Conservation (phyloP, 768 basidiomycete genomes). For the Mrakia frigida region DNA sequence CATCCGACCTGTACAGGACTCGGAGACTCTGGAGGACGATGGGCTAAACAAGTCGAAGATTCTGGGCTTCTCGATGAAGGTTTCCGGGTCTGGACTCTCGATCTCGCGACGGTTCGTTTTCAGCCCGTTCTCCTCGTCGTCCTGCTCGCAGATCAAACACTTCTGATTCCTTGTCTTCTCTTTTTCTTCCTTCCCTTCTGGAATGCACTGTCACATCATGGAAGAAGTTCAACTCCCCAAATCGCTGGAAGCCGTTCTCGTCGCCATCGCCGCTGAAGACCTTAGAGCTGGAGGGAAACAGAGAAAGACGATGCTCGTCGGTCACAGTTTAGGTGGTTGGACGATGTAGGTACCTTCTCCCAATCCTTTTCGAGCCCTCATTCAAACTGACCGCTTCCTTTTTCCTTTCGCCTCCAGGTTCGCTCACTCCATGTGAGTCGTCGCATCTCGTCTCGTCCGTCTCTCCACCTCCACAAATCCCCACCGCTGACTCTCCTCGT, state of each 20-base stretch:
- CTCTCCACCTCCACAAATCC: background rate
- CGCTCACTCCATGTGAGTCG: background rate
- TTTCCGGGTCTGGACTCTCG: slow-evolving; percentile 40
- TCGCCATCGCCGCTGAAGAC: slow-evolving; percentile 41
- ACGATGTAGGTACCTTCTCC: slow-evolving; percentile 30
- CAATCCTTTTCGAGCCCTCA: no score
- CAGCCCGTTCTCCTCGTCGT: background rate
- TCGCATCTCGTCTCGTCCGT: background rate
- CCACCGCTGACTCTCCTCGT: background rate
- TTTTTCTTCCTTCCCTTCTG: no score
- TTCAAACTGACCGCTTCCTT: no score
- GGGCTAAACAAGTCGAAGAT: slow-evolving; percentile 40
- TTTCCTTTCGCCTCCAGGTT: no score
- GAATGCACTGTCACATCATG: slow-evolving; percentile 42
- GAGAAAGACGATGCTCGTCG: slow-evolving; percentile 36
- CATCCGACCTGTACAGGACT: slow-evolving; percentile 8
- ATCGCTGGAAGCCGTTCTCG: slow-evolving; percentile 42
- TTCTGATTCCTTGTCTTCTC: no score
- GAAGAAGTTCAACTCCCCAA: slow-evolving; percentile 40
- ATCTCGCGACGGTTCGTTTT: slow-evolving; percentile 44
- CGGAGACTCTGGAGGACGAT: slow-evolving; percentile 37
- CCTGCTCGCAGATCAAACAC: no score
- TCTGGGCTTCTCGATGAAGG: slow-evolving; percentile 42
- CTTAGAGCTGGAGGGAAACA: slow-evolving; percentile 37
- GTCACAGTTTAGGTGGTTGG: slow-evolving; percentile 44